Conservation (phyloP, 305 asterid genomes). For the Lippia alba region DNA sequence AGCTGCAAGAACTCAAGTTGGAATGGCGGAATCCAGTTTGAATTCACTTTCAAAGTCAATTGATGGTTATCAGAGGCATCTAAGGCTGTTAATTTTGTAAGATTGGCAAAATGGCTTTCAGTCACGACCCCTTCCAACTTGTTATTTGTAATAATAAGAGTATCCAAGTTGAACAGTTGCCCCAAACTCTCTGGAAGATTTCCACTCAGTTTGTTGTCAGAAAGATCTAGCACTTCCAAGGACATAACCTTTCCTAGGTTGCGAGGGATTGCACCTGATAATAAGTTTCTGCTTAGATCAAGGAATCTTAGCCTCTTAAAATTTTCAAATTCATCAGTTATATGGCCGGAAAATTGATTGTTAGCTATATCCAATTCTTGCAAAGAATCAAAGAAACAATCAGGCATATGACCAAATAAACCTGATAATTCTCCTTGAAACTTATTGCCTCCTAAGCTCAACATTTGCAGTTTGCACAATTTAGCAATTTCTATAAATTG, state of each 20-base stretch:
- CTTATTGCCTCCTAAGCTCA: not conserved
- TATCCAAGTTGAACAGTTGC: constrained; percentile 14
- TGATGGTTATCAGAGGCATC: constrained; percentile 30
- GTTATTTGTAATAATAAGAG: constrained; percentile 1
- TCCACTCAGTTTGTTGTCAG: constrained; percentile 31
- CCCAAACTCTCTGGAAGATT: constrained; percentile 35
- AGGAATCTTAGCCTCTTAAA: constrained; percentile 13
- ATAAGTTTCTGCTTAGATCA: not conserved
- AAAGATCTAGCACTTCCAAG: not conserved
- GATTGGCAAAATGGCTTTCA: constrained; percentile 35
- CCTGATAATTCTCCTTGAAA: constrained; percentile 24
- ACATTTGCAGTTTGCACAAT: not conserved
- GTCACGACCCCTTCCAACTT: constrained; percentile 38
- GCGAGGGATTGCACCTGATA: constrained; percentile 28
- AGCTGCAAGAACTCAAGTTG: not conserved
- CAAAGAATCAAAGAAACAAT: constrained; percentile 23
- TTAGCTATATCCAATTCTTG: not conserved
- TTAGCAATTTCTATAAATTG: constrained; percentile 16
- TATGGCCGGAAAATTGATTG: constrained; percentile 30
- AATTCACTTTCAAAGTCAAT: constrained; percentile 28
- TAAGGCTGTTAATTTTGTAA: not conserved
- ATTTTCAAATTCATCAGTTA: constrained; percentile 20
- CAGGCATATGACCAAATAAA: constrained; percentile 17
- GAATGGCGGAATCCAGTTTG: constrained; percentile 40
- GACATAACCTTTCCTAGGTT: constrained; percentile 15